Evolutionary conservation across 1,284 basidiomycete genomes (phyloP).

Genomic region (Puccinia polysora): DNA sequence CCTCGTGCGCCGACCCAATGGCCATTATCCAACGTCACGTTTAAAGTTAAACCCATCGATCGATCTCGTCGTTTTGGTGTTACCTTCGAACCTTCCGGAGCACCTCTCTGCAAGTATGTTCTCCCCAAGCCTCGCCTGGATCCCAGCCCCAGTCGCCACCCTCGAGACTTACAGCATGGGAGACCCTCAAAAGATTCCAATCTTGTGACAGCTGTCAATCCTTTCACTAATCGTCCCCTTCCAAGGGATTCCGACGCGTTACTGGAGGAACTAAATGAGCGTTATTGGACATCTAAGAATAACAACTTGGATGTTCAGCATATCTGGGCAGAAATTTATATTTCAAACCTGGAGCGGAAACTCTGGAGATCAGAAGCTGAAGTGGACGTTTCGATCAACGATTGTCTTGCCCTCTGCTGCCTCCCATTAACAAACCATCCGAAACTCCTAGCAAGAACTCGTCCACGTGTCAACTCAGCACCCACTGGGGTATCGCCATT

Average conservation of each 20-base stretch:
- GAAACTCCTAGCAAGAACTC: too few species aligned
- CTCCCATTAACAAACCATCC: too few species aligned
- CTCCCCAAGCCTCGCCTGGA: slow-evolving; percentile 3
- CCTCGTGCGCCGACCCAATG: not conserved
- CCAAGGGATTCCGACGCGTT: not conserved
- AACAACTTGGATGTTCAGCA: not conserved
- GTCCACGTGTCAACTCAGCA: too few species aligned
- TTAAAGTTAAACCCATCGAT: not conserved
- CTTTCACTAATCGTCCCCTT: not conserved
- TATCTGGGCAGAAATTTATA: slow-evolving; percentile 15
- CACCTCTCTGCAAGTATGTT: not conserved
- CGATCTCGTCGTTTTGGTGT: not conserved
- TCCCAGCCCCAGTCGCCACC: not conserved
- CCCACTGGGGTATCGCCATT: too few species aligned
- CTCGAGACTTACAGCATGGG: too few species aligned
- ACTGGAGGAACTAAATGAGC: not conserved
- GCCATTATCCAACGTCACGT: too few species aligned
- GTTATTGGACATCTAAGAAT: not conserved
- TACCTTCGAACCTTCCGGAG: not conserved
- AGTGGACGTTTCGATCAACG: not conserved
- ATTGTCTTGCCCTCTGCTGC: not conserved
- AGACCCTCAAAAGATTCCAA: too few species aligned
- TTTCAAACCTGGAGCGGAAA: slow-evolving; percentile 9
- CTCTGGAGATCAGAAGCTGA: slow-evolving; percentile 12
- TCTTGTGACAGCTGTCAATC: not conserved